Conservation (phyloP, 2,329 filamentous ascomycete genomes). For the Venturia nashicola region DNA sequence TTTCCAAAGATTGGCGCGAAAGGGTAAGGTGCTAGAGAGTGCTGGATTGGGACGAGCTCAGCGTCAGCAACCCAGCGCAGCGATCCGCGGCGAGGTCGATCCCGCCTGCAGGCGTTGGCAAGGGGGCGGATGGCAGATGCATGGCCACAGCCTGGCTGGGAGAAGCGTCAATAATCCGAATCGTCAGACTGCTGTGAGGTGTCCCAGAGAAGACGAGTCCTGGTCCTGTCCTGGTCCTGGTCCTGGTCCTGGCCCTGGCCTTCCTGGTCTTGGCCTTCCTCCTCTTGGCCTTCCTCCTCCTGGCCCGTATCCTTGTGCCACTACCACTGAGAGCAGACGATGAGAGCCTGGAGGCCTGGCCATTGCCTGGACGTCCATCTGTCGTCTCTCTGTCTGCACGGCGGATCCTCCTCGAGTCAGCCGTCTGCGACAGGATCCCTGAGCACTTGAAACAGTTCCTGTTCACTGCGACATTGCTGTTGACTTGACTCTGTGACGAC, state of each 20-base stretch:
- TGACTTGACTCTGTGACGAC: neutral
- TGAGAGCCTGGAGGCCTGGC: neutral
- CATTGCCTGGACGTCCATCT: neutral
- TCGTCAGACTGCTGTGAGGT: neutral
- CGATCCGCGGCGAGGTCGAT: slow-evolving; percentile 2
- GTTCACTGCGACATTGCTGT: neutral
- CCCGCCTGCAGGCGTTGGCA: neutral
- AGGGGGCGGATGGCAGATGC: neutral
- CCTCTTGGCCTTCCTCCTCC: too few species aligned
- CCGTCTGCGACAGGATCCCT: neutral
- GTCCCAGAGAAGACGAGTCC: neutral
- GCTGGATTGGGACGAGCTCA: slow-evolving; percentile 2
- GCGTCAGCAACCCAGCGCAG: slow-evolving; percentile 1
- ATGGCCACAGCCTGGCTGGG: neutral
- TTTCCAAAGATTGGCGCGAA: neutral
- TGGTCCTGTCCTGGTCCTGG: neutral
- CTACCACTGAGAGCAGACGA: neutral
- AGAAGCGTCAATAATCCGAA: neutral
- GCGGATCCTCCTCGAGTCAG: neutral
- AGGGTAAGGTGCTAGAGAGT: neutral
- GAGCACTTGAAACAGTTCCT: neutral
- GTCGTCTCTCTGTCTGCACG: neutral
- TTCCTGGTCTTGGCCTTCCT: neutral
- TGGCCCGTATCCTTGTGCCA: neutral
- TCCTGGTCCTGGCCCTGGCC: neutral